Percentiles rank a stretch among this genome's conserved stretches.
Evolutionary conservation across 305 asterid genomes (phyloP).

Genomic region (Rubia tinctorum): DNA sequence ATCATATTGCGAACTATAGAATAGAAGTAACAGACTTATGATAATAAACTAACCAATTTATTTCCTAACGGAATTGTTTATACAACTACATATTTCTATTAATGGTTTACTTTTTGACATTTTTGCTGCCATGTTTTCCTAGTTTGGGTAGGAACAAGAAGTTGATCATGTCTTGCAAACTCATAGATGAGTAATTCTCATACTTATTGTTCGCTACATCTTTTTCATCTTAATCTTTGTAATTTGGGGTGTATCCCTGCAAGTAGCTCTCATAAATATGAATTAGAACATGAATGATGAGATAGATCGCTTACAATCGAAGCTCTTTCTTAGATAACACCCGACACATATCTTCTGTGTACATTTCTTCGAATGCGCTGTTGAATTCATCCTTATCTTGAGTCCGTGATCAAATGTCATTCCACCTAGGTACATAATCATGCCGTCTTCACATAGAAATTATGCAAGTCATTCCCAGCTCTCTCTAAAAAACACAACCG

Average conservation of each 20-base stretch:
- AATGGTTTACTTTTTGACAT: no score
- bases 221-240: slow-evolving; percentile 30
- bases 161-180: slow-evolving; percentile 43
- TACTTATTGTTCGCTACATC: neutral
- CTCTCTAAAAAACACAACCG: no score
- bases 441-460: no score
- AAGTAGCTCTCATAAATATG: slow-evolving; percentile 51
- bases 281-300: slow-evolving; percentile 44
- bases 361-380: slow-evolving; percentile 56
- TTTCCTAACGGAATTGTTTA: no score
- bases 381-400: slow-evolving; percentile 44
- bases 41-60: neutral
- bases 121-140: slow-evolving; percentile 35
- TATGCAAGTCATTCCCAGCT: no score
- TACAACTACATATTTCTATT: no score
- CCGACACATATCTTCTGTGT: slow-evolving; percentile 53
- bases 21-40: no score
- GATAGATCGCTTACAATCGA: slow-evolving; percentile 44
- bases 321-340: slow-evolving; percentile 46
- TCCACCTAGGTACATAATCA: no score
- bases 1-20: neutral
- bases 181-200: slow-evolving; percentile 39
- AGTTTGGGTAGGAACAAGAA: slow-evolving; percentile 48
- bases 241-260: slow-evolving; percentile 37
- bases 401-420: no score